These are phyloP conservation scores for Penicillium verhagenii DNA, from an alignment of 495 filamentous ascomycete species.

Conservation along the genomic window DNA sequence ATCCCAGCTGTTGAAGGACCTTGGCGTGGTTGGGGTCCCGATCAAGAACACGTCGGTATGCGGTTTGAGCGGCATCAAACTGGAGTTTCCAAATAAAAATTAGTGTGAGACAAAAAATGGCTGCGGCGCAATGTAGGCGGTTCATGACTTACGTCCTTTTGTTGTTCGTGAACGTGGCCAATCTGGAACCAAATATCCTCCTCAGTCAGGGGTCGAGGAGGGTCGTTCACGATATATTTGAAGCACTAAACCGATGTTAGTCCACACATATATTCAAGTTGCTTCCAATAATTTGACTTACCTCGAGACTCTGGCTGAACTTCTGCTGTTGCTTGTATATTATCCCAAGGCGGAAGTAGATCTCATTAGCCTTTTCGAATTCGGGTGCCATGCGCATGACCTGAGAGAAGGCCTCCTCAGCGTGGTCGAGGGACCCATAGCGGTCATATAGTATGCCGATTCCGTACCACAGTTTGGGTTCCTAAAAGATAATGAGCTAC, in stretches of 20 bases:
- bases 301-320: constrained; percentile 87
- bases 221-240: constrained; percentile 93
- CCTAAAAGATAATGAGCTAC: constrained; percentile 48
- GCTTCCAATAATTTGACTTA: constrained; percentile 37
- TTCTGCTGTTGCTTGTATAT: constrained; percentile 99
- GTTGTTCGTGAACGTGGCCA: constrained; percentile 97
- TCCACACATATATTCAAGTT: not conserved
- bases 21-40: constrained; percentile 96
- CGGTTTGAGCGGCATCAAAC: constrained; percentile 89
- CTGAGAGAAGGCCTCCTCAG: constrained; percentile 97
- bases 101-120: not conserved
- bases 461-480: constrained; percentile 98
- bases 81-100: constrained; percentile 43
- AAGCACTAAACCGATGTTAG: constrained; percentile 72
- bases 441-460: constrained; percentile 98
- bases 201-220: constrained; percentile 88
- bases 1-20: constrained; percentile 95
- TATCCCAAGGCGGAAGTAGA: constrained; percentile 97
- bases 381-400: constrained; percentile 98
- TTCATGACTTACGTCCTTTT: constrained; percentile 81
- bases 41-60: constrained; percentile 91
- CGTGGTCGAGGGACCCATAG: constrained; percentile 95
- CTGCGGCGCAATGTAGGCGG: not conserved
- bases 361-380: constrained; percentile 99
- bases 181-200: constrained; percentile 99